Evolutionary conservation across 2,329 filamentous ascomycete species (phyloP), one percentile per base, ranked within the genome.

Genomic region (Tothia fuscella): DNA sequence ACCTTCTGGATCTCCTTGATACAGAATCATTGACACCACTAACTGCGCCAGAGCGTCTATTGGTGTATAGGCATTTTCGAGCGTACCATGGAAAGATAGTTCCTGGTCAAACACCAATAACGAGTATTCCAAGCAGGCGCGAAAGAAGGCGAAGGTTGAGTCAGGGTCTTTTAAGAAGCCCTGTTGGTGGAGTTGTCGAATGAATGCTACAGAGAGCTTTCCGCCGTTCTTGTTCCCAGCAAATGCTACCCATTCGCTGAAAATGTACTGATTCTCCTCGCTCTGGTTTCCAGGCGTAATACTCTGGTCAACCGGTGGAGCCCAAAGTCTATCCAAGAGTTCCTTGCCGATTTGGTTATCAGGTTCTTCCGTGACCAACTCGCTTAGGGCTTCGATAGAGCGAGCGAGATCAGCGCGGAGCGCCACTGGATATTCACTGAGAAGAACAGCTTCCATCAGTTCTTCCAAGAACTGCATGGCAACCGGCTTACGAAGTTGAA

Each of bases 201-300:
- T 74, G 60, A 96, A 96, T 2, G 83, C 75, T 5, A 73, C 66
- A 41, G 78, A 70, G 0, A 80, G 74, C 54, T 81, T 82, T 47
- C 86, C 81, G 3, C 80, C 78, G 3, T 80, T 76, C 50, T 80
- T 77, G n/a, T 78, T 73, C 51, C 86, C 84, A 59, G 82, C 82
- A 6, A 95, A 72, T 46, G 81, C 78, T 21, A 89, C 75, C 91
- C 91, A 98, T 63, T 98, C 91, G 32, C 89, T 87, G 54, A 98
- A 95, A 16, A 95, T 73, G 56, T 98, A 96, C 51, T 93, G 86
- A 58, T 95, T 86, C 47, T 93, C 85, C 47, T 79, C 76, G 50
- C 79, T 79, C 24, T 74, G 68, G 29, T 65, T 59, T 13, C 67
- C 62, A 38, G 76, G 71, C 43, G 41, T 29, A n/a, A 26, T 13